phyloP scores from a whole-genome alignment of 805 yeast species.

The Hanseniaspora nectarophila region DNA sequence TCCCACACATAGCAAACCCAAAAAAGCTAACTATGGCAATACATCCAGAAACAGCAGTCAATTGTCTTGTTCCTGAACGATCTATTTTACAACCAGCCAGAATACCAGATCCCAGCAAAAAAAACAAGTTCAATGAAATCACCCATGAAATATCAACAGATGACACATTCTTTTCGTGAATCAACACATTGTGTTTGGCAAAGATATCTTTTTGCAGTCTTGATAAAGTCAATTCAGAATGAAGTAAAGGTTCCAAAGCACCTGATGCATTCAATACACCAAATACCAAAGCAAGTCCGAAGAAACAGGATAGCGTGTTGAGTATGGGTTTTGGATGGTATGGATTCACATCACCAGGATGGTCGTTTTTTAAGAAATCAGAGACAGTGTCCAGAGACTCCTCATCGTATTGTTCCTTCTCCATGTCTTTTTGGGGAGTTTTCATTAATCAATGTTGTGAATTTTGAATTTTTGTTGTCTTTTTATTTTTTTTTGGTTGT shows the following conservation, averaged over 20 bases:
- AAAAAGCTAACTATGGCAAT: constrained; percentile 32
- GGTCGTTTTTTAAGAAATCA: not conserved
- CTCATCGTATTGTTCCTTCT: not conserved
- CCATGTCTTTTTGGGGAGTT: not conserved
- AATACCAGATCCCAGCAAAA: constrained; percentile 28
- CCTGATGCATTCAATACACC: constrained; percentile 51
- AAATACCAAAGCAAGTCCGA: constrained; percentile 41
- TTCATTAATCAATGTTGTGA: no score
- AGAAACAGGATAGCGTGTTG: constrained; percentile 27
- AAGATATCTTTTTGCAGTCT: not conserved
- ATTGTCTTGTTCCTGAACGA: constrained; percentile 32
- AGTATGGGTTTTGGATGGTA: not conserved
- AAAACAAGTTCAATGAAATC: constrained; percentile 30
- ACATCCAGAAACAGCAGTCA: constrained; percentile 31
- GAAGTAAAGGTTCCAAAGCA: constrained; percentile 48
- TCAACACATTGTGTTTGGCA: not conserved
- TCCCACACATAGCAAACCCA: constrained; percentile 34
- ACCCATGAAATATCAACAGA: constrained; percentile 45
- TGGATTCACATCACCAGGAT: constrained; percentile 11
- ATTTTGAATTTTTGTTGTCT: no score
- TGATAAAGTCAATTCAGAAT: constrained; percentile 18
- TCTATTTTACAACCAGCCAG: constrained; percentile 39
- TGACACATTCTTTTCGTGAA: constrained; percentile 18
- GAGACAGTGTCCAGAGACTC: not conserved
- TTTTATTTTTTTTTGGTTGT: no score